phyloP scores from a whole-genome alignment of 1,139 yeast species.

The Trichomonascaceae sp. region DNA sequence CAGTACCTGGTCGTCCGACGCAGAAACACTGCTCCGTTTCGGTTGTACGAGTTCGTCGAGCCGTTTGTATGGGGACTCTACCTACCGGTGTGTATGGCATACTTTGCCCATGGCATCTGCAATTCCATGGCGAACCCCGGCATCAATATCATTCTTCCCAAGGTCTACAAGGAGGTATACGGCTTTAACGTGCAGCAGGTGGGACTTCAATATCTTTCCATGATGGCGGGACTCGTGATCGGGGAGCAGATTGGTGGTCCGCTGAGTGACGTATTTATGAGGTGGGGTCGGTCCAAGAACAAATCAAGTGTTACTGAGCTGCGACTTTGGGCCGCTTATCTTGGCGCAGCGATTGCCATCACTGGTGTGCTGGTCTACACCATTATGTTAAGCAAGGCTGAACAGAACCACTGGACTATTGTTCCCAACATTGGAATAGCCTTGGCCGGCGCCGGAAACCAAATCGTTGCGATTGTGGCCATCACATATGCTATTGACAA shows the following conservation, averaged over 20 bases:
- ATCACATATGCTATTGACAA: constrained; percentile 15
- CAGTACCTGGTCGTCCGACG: background rate
- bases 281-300: constrained; percentile 7
- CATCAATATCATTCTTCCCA: constrained; percentile 21
- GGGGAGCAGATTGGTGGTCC: constrained; percentile 22
- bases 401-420: constrained; percentile 16
- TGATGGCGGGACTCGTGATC: constrained; percentile 18
- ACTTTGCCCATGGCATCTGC: constrained; percentile 16
- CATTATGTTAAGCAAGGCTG: constrained; percentile 14
- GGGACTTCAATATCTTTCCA: constrained; percentile 18
- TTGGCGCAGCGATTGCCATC: constrained; percentile 16
- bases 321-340: constrained; percentile 18
- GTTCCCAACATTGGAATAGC: constrained; percentile 20
- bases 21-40: constrained; percentile 1
- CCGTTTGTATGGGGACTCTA: constrained; percentile 1
- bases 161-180: constrained; percentile 16
- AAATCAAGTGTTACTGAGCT: constrained; percentile 8
- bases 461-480: constrained; percentile 18
- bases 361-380: constrained; percentile 21
- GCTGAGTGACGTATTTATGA: constrained; percentile 22
- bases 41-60: constrained; percentile 4
- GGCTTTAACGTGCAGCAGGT: constrained; percentile 16
- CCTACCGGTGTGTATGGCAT: constrained; percentile 8
- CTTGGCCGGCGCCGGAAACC: constrained; percentile 20
- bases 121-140: constrained; percentile 19